Evolutionary conservation across 192 early-diverging fungal species (phyloP).

Genomic region (Coemansia sp.): DNA sequence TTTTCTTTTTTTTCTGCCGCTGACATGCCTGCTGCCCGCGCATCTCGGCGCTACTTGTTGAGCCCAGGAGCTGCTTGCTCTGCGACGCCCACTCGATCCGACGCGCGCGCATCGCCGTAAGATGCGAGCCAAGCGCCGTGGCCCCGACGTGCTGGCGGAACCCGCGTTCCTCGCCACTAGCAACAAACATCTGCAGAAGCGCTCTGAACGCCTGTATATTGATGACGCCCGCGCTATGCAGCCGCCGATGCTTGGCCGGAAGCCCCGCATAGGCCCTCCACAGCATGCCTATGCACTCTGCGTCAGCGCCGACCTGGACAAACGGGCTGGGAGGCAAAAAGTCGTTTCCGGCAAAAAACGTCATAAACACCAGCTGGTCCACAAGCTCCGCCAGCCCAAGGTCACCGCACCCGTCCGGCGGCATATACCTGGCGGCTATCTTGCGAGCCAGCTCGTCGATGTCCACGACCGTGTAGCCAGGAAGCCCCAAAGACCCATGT

Average conservation of each 20-base stretch:
- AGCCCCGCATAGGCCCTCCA: slow-evolving; percentile 50
- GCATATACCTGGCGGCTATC: background rate
- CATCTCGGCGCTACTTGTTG: background rate
- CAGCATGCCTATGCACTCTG: slow-evolving; percentile 55
- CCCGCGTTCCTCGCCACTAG: slow-evolving; percentile 52
- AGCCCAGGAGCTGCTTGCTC: background rate
- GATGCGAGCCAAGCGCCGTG: slow-evolving; percentile 21
- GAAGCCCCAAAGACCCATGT: slow-evolving; percentile 62
- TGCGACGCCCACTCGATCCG: slow-evolving; percentile 23
- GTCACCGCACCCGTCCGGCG: slow-evolving; percentile 11
- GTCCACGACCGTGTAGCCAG: slow-evolving; percentile 25
- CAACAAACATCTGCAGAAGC: slow-evolving; percentile 51
- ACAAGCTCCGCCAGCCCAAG: slow-evolving; percentile 66
- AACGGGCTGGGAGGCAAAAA: slow-evolving; percentile 69
- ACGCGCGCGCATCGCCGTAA: slow-evolving; percentile 25
- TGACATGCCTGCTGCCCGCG: too few relatives aligned
- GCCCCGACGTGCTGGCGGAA: slow-evolving; percentile 48
- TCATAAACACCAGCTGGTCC: slow-evolving; percentile 92
- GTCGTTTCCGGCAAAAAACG: slow-evolving; percentile 94
- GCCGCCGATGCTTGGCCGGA: slow-evolving; percentile 32
- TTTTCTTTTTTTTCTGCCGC: background rate
- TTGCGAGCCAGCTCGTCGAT: slow-evolving; percentile 22
- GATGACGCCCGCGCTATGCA: slow-evolving; percentile 58
- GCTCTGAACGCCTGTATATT: slow-evolving; percentile 38
- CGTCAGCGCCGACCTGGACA: slow-evolving; percentile 60